A percentile compares a stretch with the other conserved stretches of the same genome.
Conservation (phyloP, 345 rosid genomes). For the Gossypium mustelinum region DNA sequence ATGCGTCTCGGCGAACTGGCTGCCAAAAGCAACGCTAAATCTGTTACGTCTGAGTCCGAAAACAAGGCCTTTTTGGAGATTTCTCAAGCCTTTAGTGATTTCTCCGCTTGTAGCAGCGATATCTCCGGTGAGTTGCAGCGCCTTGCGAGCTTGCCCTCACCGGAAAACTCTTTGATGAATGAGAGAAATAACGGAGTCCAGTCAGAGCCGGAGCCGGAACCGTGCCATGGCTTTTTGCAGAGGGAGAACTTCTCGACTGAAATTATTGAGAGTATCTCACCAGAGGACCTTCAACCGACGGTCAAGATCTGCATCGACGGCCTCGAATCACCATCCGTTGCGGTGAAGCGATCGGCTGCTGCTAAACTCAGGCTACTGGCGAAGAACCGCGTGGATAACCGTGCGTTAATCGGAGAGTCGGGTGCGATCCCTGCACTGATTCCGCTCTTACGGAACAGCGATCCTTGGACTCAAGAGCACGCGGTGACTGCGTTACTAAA, state of each 20-base stretch:
- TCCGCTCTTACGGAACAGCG: slow-evolving; percentile 75
- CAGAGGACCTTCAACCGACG: slow-evolving; percentile 95
- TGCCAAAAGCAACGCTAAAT: slow-evolving; percentile 27
- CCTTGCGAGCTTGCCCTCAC: slow-evolving; percentile 66
- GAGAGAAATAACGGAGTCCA: slow-evolving; percentile 19
- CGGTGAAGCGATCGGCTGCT: slow-evolving; percentile 85
- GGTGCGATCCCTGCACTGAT: slow-evolving; percentile 84
- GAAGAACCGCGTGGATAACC: slow-evolving; percentile 81
- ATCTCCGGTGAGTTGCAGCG: slow-evolving; percentile 91
- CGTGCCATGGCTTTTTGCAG: slow-evolving; percentile 76
- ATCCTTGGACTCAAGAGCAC: slow-evolving; percentile 93
- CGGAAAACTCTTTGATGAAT: slow-evolving; percentile 24
- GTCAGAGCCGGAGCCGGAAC: slow-evolving; percentile 48
- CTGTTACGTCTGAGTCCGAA: slow-evolving; percentile 33
- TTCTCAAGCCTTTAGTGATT: slow-evolving; percentile 79
- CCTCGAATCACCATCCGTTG: slow-evolving; percentile 60
- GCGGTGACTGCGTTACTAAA: slow-evolving; percentile 87
- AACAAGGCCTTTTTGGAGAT: slow-evolving; percentile 61
- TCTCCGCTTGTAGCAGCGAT: slow-evolving; percentile 83
- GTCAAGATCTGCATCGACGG: slow-evolving; percentile 90
- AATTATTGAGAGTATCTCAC: slow-evolving; percentile 87
- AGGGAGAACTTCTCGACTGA: slow-evolving; percentile 86
- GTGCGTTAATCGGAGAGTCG: slow-evolving; percentile 83
- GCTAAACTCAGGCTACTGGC: slow-evolving; percentile 85
- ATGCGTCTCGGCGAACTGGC: slow-evolving; percentile 89